Percentiles rank a stretch among this genome's conserved stretches.
phyloP scores from a whole-genome alignment of 257 asterid genomes.

The Rauvolfia tetraphylla region DNA sequence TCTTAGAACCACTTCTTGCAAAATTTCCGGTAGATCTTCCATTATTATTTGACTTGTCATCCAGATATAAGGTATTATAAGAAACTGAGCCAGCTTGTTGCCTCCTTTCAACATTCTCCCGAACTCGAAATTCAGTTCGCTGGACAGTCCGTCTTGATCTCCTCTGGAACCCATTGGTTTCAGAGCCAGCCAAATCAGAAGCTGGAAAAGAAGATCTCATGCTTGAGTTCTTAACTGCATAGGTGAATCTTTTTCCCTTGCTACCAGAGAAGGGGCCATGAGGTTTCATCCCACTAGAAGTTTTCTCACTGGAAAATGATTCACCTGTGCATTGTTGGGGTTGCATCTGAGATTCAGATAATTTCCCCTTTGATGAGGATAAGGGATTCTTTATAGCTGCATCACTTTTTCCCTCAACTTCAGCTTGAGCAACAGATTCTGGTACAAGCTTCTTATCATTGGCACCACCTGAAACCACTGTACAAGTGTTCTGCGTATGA shows the following conservation, averaged over 20 bases:
- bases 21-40: slow-evolving; percentile 48
- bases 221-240: slow-evolving; percentile 63
- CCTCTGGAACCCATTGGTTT: slow-evolving; percentile 62
- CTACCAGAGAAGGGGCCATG: slow-evolving; percentile 44
- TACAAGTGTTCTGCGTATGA: slow-evolving; percentile 25
- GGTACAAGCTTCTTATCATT: slow-evolving; percentile 29
- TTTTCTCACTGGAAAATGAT: slow-evolving; percentile 40
- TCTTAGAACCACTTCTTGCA: slow-evolving; percentile 75
- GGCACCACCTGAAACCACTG: slow-evolving; percentile 30
- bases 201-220: slow-evolving; percentile 38
- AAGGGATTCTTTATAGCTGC: slow-evolving; percentile 31
- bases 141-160: slow-evolving; percentile 68
- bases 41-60: slow-evolving; percentile 39
- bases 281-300: slow-evolving; percentile 41
- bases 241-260: slow-evolving; percentile 63
- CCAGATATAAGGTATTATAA: slow-evolving; percentile 33
- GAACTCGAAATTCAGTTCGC: slow-evolving; percentile 71
- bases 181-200: slow-evolving; percentile 38
- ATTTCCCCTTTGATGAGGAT: slow-evolving; percentile 36
- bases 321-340: slow-evolving; percentile 34
- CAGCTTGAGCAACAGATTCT: slow-evolving; percentile 38
- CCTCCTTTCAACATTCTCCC: slow-evolving; percentile 66
- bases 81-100: slow-evolving; percentile 35
- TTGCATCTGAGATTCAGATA: slow-evolving; percentile 40
- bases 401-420: slow-evolving; percentile 35